Conservation (phyloP, 1,139 yeast species). For the Diutina mesorugosa region DNA sequence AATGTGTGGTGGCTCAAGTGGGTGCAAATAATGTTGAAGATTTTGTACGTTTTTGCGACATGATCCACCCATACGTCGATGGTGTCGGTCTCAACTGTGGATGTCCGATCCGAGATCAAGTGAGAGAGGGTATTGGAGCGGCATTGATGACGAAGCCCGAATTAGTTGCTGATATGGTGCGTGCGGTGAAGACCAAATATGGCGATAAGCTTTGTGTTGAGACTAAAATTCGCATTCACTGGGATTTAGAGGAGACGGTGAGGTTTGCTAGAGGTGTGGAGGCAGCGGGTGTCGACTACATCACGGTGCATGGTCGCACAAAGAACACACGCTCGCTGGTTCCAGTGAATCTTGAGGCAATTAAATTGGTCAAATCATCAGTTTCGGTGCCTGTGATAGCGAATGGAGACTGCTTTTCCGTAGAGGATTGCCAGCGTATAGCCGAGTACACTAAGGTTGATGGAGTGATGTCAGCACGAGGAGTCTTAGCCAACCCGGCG, state of each 20-base stretch:
- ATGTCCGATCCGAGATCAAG: slow-evolving; percentile 92
- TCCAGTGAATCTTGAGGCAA: slow-evolving; percentile 78
- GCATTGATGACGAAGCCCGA: slow-evolving; percentile 83
- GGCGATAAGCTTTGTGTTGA: slow-evolving; percentile 66
- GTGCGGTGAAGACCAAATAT: slow-evolving; percentile 62
- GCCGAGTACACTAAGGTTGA: slow-evolving; percentile 61
- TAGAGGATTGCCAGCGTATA: slow-evolving; percentile 40
- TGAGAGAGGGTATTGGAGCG: slow-evolving; percentile 93
- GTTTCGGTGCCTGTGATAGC: slow-evolving; percentile 79
- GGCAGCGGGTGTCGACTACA: slow-evolving; percentile 82
- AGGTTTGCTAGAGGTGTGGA: slow-evolving; percentile 64
- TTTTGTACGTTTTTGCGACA: slow-evolving; percentile 65
- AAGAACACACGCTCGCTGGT: slow-evolving; percentile 72
- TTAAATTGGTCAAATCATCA: slow-evolving; percentile 45
- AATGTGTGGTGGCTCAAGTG: slow-evolving; percentile 75
- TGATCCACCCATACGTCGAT: slow-evolving; percentile 86
- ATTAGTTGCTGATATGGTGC: slow-evolving; percentile 71
- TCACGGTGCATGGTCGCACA: slow-evolving; percentile 90
- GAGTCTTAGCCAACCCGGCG: slow-evolving; percentile 77
- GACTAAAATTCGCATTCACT: slow-evolving; percentile 83
- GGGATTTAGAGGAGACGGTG: slow-evolving; percentile 58
- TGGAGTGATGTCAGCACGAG: slow-evolving; percentile 95
- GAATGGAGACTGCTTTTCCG: slow-evolving; percentile 81
- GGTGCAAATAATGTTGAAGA: slow-evolving; percentile 88
- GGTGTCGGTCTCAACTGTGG: slow-evolving; percentile 96